Percentiles rank a stretch among this genome's conserved stretches.
These are phyloP conservation scores for Camellia japonica DNA, from an alignment of 148 eudicot species.

Conservation along the genomic window DNA sequence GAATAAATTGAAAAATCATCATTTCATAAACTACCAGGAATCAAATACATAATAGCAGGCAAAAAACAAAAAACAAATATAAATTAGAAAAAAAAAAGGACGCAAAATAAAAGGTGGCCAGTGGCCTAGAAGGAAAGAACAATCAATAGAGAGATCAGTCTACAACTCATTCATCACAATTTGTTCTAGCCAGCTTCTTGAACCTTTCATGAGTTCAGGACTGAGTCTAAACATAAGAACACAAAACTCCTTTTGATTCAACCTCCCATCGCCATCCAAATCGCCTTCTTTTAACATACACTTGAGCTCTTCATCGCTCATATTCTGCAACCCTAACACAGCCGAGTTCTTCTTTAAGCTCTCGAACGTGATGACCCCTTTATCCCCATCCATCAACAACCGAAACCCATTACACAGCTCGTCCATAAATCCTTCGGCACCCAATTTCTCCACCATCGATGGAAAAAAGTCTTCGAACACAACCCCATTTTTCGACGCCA, in stretches of 20 bases:
- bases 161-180: constrained; percentile 14
- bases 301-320: constrained; percentile 44
- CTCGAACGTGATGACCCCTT: constrained; percentile 57
- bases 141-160: too few relatives aligned
- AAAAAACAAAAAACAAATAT: too few relatives aligned
- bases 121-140: too few relatives aligned
- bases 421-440: constrained; percentile 55
- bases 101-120: too few relatives aligned
- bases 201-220: constrained; percentile 52
- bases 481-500: constrained; percentile 10
- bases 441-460: constrained; percentile 51
- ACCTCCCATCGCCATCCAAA: constrained; percentile 60
- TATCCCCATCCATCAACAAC: constrained; percentile 44
- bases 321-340: constrained; percentile 39
- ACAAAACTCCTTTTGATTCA: constrained; percentile 67
- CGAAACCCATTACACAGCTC: constrained; percentile 59
- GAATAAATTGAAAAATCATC: too few relatives aligned
- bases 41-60: too few relatives aligned
- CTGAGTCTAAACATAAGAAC: constrained; percentile 72
- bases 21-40: too few relatives aligned
- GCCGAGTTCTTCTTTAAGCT: constrained; percentile 49
- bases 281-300: constrained; percentile 62
- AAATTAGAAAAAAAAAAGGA: too few relatives aligned
- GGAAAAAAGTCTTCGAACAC: constrained; percentile 42
- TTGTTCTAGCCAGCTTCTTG: constrained; percentile 36